Percentiles rank a stretch among this genome's conserved stretches.
These are phyloP conservation scores for Lachnellula occidentalis DNA, from an alignment of 2,329 filamentous ascomycete genomes.

Conservation along the genomic window DNA sequence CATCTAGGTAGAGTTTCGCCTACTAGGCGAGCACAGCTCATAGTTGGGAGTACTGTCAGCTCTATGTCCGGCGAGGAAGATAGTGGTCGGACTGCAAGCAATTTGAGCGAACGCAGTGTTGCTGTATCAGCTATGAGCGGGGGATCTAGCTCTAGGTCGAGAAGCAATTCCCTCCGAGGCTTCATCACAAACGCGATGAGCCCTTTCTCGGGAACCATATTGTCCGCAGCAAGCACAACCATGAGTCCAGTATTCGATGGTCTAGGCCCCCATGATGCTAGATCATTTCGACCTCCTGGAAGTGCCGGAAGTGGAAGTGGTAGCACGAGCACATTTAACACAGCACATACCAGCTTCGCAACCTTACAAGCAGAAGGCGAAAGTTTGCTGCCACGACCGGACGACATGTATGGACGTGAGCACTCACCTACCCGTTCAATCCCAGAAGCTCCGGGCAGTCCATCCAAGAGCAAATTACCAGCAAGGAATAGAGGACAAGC, in stretches of 20 bases:
- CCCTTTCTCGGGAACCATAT: conserved; percentile 20
- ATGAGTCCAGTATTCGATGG: conserved; percentile 19
- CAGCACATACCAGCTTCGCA: conserved; percentile 28
- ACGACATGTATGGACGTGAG: conserved; percentile 10
- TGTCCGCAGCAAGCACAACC: conserved; percentile 15
- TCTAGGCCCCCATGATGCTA: conserved; percentile 1
- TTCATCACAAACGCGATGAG: conserved; percentile 26
- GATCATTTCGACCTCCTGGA: conserved; percentile 10
- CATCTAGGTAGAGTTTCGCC: conserved; percentile 28
- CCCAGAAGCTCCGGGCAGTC: conserved; percentile 39
- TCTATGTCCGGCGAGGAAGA: conserved; percentile 29
- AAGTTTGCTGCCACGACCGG: conserved; percentile 25
- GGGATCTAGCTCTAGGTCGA: conserved; percentile 25
- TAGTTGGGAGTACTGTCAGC: conserved; percentile 19
- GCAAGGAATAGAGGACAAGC: conserved; percentile 15
- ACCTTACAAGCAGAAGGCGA: conserved; percentile 27
- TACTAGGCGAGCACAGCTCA: conserved; percentile 26
- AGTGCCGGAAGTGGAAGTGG: conserved; percentile 21
- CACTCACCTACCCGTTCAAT: conserved; percentile 17
- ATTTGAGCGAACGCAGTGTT: conserved; percentile 30
- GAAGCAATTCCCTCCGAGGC: conserved; percentile 27
- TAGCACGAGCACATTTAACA: conserved; percentile 22
- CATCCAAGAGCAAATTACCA: conserved; percentile 49
- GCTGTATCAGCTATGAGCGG: conserved; percentile 19
- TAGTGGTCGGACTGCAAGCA: conserved; percentile 29